These are phyloP conservation scores for Trichoderma brevicompactum DNA, from an alignment of 2,329 filamentous ascomycete genomes.

Conservation along the genomic window DNA sequence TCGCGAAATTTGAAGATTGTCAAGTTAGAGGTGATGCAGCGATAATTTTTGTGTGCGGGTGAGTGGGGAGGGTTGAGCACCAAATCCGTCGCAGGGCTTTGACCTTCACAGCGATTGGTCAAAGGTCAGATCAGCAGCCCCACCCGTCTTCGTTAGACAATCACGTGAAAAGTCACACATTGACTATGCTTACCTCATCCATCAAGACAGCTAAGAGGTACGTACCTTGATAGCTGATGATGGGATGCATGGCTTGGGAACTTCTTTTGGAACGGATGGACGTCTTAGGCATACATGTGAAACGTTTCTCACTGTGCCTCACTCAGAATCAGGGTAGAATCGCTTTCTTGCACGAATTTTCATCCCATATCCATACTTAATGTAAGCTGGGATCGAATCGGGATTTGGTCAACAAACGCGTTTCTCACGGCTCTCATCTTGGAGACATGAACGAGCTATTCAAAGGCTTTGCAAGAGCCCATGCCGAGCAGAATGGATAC, in stretches of 20 bases:
- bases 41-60: conserved; percentile 50
- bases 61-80: conserved; percentile 46
- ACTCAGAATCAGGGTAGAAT: neutral
- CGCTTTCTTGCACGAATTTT: neutral
- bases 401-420: neutral
- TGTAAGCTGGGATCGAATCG: neutral
- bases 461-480: conserved; percentile 71
- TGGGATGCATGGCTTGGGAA: conserved; percentile 1
- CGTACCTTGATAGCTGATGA: conserved; percentile 24
- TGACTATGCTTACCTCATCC: neutral
- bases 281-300: neutral
- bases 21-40: conserved; percentile 45
- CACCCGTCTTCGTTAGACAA: neutral
- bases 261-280: conserved; percentile 17
- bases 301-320: neutral
- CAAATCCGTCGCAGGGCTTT: conserved; percentile 45
- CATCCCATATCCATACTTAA: no score
- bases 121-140: conserved; percentile 10
- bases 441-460: conserved; percentile 74
- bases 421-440: neutral
- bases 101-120: conserved; percentile 44
- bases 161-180: conserved; percentile 36
- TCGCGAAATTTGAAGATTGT: conserved; percentile 49
- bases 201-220: conserved; percentile 11
- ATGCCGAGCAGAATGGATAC: conserved; percentile 68